Evolutionary conservation across 164 flowering plant genomes (phyloP).

Genomic region (Aristolochia fimbriata): DNA sequence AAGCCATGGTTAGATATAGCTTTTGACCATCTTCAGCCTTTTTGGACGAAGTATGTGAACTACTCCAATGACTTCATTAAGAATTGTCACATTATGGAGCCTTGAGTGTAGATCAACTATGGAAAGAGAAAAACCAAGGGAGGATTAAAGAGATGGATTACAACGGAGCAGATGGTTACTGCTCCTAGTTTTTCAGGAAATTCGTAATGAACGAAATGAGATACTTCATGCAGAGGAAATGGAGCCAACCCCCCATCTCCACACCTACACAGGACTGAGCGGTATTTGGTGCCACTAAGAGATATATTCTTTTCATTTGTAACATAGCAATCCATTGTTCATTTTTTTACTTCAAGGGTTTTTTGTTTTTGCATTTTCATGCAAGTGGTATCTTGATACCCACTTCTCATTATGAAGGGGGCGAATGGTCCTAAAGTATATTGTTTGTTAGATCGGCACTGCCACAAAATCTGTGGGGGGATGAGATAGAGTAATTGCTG

Average conservation of each 20-base stretch:
- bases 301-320: conserved; percentile 22
- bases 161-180: background rate
- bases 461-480: too few relatives aligned
- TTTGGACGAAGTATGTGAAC: conserved; percentile 91
- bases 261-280: conserved; percentile 9
- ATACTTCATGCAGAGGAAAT: conserved; percentile 6
- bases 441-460: too few relatives aligned
- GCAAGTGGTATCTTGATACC: conserved; percentile 2
- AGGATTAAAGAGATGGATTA: conserved; percentile 3
- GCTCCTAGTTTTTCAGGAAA: conserved; percentile 5
- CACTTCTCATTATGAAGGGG: too few relatives aligned
- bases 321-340: conserved; percentile 17
- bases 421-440: too few relatives aligned
- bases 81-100: conserved; percentile 86
- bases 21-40: conserved; percentile 86
- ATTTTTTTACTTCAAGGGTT: conserved; percentile 8
- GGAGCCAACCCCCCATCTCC: conserved; percentile 7
- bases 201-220: conserved; percentile 11
- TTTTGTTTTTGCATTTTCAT: conserved; percentile 4
- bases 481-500: too few relatives aligned
- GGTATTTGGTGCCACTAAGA: conserved; percentile 11
- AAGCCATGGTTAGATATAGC: conserved; percentile 97
- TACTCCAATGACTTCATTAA: conserved; percentile 83
- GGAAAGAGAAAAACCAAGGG: conserved; percentile 3
- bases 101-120: conserved; percentile 19